Evolutionary conservation across 306 rosid species (phyloP).

Genomic region (Dryas octopetala): DNA sequence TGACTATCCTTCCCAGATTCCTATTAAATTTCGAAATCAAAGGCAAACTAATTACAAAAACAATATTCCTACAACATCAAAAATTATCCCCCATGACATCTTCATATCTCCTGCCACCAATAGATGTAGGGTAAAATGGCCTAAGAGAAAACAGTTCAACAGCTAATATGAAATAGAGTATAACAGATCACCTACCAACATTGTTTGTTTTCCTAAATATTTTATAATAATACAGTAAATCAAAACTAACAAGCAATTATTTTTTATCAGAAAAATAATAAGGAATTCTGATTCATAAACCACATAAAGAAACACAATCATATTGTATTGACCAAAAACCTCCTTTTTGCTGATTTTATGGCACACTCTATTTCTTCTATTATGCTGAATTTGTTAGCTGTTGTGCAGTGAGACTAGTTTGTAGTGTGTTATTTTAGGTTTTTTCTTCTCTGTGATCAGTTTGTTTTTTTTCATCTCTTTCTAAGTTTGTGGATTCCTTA

Average conservation of each 20-base stretch:
- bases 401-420: too few relatives aligned
- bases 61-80: neutral
- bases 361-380: too few relatives aligned
- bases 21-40: conserved; percentile 39
- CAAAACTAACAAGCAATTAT: neutral
- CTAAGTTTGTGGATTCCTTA: too few relatives aligned
- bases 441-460: too few relatives aligned
- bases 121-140: neutral
- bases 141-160: conserved; percentile 4
- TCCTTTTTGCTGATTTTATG: neutral
- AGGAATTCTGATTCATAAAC: conserved; percentile 1
- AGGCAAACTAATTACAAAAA: conserved; percentile 5
- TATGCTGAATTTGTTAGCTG: too few relatives aligned
- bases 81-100: neutral
- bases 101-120: neutral
- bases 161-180: neutral
- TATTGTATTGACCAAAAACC: neutral
- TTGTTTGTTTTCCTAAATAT: neutral
- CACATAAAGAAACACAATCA: neutral
- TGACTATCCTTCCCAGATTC: conserved; percentile 97
- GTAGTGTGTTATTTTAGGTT: too few relatives aligned
- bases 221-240: neutral
- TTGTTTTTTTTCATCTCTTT: too few relatives aligned
- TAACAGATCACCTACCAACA: neutral
- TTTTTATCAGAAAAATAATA: neutral